Evolutionary conservation across 345 rosid species (phyloP), one percentile per base, ranked within the genome.

Genomic region (Ceriops tagal): DNA sequence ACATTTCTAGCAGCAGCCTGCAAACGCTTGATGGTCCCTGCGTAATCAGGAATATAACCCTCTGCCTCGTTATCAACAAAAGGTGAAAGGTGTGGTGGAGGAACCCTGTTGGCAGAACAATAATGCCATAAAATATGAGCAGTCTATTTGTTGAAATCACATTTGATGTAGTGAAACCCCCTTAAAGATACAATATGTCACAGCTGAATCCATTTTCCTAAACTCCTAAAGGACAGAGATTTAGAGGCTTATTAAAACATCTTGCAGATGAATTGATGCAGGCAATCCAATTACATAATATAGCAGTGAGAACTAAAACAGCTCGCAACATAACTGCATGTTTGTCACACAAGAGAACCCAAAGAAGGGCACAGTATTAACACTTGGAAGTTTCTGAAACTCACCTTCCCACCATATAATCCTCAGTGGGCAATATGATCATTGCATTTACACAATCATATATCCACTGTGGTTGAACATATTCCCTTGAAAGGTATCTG

Each of bases 401-500:
- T 70, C 87, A 93, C 98, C 90, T 89, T 71, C 98, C 96, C 64
- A 89, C 93, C 78, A 82, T 58, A 71, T 90, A 95, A 26, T 71
- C 78, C 20, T 88, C 93, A 39, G 83, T 81, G 65, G 96, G 97
- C 72, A 95, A 83, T 79, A 85, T 79, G 55, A 95, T 77, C 56
- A 92, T 80, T 27, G 97, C 83, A 84, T 92, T 92, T 70, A 92
- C 78, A 32, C 86, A 90, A 75, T 95, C 97, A 64, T 73, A 88
- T 67, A 95, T 75, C 99, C 97, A 95, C 75, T 92, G 99, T 53
- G 99, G 99, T 69, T 92, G 99, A 63, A 91, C 81, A 84, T 92
- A 90, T 64, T 85, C 89, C 79, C 93, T 86, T 20, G 97, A 92
- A 20, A 95, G 87, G 73, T 86, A 88, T 68, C 69, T 43, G 76